phyloP scores from a whole-genome alignment of 129 eudicot species.

The Chrysanthemum makinoi region DNA sequence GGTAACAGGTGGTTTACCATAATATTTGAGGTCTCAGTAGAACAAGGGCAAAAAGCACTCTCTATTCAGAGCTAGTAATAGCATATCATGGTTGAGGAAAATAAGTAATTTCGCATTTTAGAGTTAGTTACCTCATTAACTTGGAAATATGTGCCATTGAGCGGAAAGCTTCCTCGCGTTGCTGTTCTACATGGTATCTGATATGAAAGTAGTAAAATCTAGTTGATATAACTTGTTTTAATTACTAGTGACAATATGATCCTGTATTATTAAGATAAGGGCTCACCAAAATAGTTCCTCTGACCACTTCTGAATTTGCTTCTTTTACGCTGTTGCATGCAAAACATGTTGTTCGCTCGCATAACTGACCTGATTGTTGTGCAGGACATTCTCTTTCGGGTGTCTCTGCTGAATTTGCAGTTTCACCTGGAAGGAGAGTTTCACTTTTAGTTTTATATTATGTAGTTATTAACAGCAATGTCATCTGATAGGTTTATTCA shows the following conservation, averaged over 20 bases:
- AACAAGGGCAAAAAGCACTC: no score
- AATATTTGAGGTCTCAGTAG: no score
- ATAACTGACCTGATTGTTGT: conserved; percentile 35
- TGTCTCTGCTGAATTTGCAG: conserved; percentile 10
- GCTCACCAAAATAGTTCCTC: conserved; percentile 81
- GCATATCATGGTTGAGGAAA: not conserved
- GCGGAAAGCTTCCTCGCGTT: conserved; percentile 12
- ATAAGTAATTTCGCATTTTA: not conserved
- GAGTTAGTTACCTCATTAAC: conserved; percentile 3
- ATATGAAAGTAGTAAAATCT: not conserved
- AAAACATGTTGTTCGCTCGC: conserved; percentile 49
- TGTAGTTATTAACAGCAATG: not conserved
- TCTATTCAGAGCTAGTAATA: not conserved
- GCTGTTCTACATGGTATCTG: conserved; percentile 21
- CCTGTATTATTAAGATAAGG: not conserved
- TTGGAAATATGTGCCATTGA: conserved; percentile 19
- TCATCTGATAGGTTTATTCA: not conserved
- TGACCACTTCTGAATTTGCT: conserved; percentile 58
- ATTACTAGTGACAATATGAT: not conserved
- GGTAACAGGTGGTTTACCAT: not conserved
- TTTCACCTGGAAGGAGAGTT: conserved; percentile 8
- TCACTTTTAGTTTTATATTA: not conserved
- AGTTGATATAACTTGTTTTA: not conserved
- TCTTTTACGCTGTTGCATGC: conserved; percentile 57
- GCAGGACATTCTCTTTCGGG: not conserved